A percentile compares a stretch with the other conserved stretches of the same genome.
Conservation (phyloP, 75 land plant genomes). For the Gnetum montanum region DNA sequence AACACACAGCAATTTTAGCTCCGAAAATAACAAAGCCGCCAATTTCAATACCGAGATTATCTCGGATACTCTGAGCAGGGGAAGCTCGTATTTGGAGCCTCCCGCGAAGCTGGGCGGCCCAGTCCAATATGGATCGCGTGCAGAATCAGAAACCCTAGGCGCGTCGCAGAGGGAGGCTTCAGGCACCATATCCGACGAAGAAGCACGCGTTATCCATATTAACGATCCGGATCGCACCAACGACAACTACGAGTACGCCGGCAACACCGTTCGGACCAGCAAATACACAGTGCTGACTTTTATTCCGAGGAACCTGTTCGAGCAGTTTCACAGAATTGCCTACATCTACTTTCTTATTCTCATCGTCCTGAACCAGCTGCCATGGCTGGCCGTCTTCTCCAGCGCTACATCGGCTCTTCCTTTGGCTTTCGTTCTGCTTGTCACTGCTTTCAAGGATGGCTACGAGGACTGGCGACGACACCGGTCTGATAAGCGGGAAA, state of each 20-base stretch:
- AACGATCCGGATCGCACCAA: constrained; percentile 67
- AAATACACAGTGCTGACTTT: constrained; percentile 79
- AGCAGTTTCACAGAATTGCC: constrained; percentile 96
- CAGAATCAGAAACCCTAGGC: constrained; percentile 26
- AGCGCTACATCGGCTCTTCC: constrained; percentile 68
- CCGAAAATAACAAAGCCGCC: no score
- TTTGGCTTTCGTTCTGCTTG: constrained; percentile 63
- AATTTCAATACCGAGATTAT: no score
- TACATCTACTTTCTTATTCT: constrained; percentile 90
- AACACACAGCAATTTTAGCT: no score
- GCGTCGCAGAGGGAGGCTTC: constrained; percentile 55
- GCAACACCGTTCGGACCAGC: constrained; percentile 64
- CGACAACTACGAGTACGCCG: constrained; percentile 51
- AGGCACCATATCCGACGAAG: constrained; percentile 42
- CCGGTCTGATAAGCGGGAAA: constrained; percentile 70
- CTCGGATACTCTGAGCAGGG: no score
- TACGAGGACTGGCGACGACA: constrained; percentile 91
- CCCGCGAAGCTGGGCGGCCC: no score
- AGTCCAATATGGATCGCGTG: no score
- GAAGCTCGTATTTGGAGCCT: no score
- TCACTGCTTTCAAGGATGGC: constrained; percentile 93
- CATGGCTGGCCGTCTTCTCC: constrained; percentile 85
- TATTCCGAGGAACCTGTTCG: constrained; percentile 83
- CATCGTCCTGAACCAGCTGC: constrained; percentile 86
- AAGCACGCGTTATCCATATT: constrained; percentile 53